These are phyloP conservation scores for Aegilops sharonensis DNA, from an alignment of 176 grass and related monocot genomes.

Conservation along the genomic window DNA sequence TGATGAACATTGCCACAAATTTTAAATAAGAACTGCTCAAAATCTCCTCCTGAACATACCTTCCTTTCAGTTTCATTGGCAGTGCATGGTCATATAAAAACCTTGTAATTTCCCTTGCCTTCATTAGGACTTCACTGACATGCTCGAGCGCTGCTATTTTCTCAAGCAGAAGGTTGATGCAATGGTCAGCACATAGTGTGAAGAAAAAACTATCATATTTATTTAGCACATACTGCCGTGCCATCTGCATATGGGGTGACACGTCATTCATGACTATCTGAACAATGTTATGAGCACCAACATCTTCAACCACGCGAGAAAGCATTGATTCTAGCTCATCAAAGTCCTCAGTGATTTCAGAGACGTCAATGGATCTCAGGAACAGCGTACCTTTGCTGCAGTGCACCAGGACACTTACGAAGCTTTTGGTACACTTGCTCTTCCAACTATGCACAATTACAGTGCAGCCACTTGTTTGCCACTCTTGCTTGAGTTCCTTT, in stretches of 20 bases:
- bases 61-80: slow-evolving; percentile 40
- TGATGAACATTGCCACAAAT: slow-evolving; percentile 59
- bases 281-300: slow-evolving; percentile 63
- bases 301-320: slow-evolving; percentile 51
- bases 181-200: slow-evolving; percentile 65
- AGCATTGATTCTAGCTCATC: slow-evolving; percentile 51
- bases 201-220: slow-evolving; percentile 54
- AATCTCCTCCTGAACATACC: slow-evolving; percentile 44
- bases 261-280: slow-evolving; percentile 66
- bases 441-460: slow-evolving; percentile 77
- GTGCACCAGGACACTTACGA: slow-evolving; percentile 65
- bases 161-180: slow-evolving; percentile 74
- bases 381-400: slow-evolving; percentile 59
- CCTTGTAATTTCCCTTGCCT: slow-evolving; percentile 59
- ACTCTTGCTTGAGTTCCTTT: slow-evolving; percentile 52
- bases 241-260: slow-evolving; percentile 64
- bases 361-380: slow-evolving; percentile 69
- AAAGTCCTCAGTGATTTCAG: slow-evolving; percentile 47
- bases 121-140: slow-evolving; percentile 47
- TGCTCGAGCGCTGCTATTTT: slow-evolving; percentile 55
- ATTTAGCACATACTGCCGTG: slow-evolving; percentile 50
- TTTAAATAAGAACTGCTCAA: slow-evolving; percentile 50
- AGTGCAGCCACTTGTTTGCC: slow-evolving; percentile 63
- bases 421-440: slow-evolving; percentile 42
- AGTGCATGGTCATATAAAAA: slow-evolving; percentile 65